These are phyloP conservation scores for Ceratobasidium sp. DNA, from an alignment of 1,284 basidiomycete species.

Conservation along the genomic window DNA sequence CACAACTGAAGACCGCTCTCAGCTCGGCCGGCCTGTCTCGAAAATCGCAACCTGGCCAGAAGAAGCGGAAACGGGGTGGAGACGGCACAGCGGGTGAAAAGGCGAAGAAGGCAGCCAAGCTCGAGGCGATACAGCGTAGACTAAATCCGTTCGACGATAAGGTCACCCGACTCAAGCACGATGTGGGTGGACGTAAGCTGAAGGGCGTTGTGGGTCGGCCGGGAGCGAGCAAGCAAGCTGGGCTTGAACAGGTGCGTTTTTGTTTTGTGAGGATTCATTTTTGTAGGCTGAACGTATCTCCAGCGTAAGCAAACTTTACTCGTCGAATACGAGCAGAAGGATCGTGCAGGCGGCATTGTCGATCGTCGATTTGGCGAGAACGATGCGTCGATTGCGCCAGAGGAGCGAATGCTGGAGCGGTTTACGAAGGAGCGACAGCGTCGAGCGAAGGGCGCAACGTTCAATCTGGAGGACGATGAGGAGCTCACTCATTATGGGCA, in stretches of 20 bases:
- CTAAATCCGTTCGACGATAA: conserved; percentile 96
- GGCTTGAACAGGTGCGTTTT: conserved; percentile 84
- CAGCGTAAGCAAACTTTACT: conserved; percentile 89
- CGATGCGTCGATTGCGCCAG: conserved; percentile 88
- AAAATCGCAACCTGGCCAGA: conserved; percentile 63
- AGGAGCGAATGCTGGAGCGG: conserved; percentile 97
- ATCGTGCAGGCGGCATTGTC: conserved; percentile 87
- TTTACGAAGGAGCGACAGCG: conserved; percentile 92
- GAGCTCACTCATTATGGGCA: conserved; percentile 95
- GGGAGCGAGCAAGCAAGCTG: conserved; percentile 88
- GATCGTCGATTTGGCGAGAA: conserved; percentile 98
- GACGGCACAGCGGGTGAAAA: conserved; percentile 77
- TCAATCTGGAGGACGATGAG: conserved; percentile 91
- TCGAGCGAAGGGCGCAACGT: conserved; percentile 81
- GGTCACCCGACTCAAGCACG: conserved; percentile 92
- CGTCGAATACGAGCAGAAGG: conserved; percentile 85
- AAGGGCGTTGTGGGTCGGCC: conserved; percentile 89
- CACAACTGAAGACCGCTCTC: conserved; percentile 89
- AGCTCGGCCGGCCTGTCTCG: conserved; percentile 80
- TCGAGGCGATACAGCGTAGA: conserved; percentile 85
- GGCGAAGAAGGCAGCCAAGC: conserved; percentile 81
- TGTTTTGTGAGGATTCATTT: conserved; percentile 40
- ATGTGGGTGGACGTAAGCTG: conserved; percentile 88
- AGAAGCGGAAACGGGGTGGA: conserved; percentile 76
- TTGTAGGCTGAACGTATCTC: neutral